phyloP scores from a whole-genome alignment of 1,284 basidiomycete genomes.

The Apiotrichum porosum region DNA sequence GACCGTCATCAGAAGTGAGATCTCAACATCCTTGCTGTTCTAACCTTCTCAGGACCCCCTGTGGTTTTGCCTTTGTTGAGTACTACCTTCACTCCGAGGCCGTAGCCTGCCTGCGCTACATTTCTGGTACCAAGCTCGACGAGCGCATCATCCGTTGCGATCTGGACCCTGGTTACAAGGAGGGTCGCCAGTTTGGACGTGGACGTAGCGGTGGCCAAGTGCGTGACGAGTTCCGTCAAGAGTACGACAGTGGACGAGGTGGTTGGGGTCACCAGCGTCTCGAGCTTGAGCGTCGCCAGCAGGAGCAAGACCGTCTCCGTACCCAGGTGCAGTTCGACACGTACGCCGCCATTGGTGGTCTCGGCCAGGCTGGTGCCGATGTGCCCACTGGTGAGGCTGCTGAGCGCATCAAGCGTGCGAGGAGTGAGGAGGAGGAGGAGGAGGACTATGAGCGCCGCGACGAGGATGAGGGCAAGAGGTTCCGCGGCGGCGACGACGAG shows the following conservation, averaged over 20 bases:
- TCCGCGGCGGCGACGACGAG: slow-evolving; percentile 40
- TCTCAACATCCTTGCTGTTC: not conserved
- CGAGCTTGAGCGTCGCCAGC: slow-evolving; percentile 55
- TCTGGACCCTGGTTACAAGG: slow-evolving; percentile 94
- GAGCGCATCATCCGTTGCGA: slow-evolving; percentile 98
- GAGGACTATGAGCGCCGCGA: slow-evolving; percentile 27
- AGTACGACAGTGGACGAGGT: slow-evolving; percentile 91
- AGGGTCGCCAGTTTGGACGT: slow-evolving; percentile 94
- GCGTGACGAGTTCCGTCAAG: slow-evolving; percentile 92
- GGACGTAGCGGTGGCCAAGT: slow-evolving; percentile 96
- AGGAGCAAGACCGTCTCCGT: slow-evolving; percentile 70
- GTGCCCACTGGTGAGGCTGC: slow-evolving; percentile 51
- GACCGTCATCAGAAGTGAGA: slow-evolving; percentile 84
- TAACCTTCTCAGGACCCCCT: slow-evolving; percentile 71
- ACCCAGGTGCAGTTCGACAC: slow-evolving; percentile 74
- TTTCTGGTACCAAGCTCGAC: slow-evolving; percentile 97
- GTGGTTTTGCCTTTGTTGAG: slow-evolving; percentile 99
- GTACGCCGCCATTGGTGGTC: slow-evolving; percentile 76
- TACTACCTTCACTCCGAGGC: slow-evolving; percentile 96
- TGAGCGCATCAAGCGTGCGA: slow-evolving; percentile 30
- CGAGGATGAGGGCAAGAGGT: slow-evolving; percentile 39
- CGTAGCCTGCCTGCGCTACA: slow-evolving; percentile 84
- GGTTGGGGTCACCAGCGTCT: slow-evolving; percentile 75
- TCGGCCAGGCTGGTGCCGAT: slow-evolving; percentile 74
- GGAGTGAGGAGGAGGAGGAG: slow-evolving; percentile 26